Conservation (phyloP, 2,329 filamentous ascomycete genomes). For the Beauveria sp. region DNA sequence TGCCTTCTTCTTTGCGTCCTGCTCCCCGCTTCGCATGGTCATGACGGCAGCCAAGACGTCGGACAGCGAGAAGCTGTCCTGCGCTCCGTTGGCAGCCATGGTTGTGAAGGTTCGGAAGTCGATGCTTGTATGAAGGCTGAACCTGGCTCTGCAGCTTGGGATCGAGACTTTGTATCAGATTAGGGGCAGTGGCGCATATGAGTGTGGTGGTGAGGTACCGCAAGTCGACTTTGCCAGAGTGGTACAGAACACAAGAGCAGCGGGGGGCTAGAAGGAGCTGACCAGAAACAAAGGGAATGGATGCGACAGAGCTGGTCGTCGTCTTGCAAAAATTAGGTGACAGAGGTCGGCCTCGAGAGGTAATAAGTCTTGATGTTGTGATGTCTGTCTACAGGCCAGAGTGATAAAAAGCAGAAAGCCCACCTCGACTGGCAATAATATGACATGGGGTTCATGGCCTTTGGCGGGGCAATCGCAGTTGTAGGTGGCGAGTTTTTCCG, state of each 20-base stretch:
- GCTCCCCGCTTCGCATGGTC: slow-evolving; percentile 83
- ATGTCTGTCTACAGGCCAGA: slow-evolving; percentile 4
- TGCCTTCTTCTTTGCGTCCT: slow-evolving; percentile 77
- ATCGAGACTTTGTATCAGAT: neutral
- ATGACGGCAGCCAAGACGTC: slow-evolving; percentile 77
- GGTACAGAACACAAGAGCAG: neutral
- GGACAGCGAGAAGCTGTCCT: slow-evolving; percentile 66
- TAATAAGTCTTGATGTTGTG: neutral
- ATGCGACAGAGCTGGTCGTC: slow-evolving; percentile 1
- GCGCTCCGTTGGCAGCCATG: slow-evolving; percentile 61
- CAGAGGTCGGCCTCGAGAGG: neutral
- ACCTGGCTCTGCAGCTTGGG: neutral
- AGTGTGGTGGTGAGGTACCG: neutral
- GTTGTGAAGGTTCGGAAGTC: slow-evolving; percentile 14
- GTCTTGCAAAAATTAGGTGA: neutral
- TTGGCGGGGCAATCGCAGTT: slow-evolving; percentile 26
- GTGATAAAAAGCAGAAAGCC: slow-evolving; percentile 23
- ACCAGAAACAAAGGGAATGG: neutral
- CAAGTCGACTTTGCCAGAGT: neutral
- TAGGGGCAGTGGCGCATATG: neutral
- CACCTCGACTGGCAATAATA: slow-evolving; percentile 13
- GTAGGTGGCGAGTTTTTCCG: slow-evolving; percentile 25
- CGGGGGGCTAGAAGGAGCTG: too few species aligned
- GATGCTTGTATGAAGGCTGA: neutral
- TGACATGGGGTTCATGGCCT: slow-evolving; percentile 11